Evolutionary conservation across 208 protist species (phyloP), one percentile per base, ranked within the genome.

Genomic region (Angomonas ambiguus): DNA sequence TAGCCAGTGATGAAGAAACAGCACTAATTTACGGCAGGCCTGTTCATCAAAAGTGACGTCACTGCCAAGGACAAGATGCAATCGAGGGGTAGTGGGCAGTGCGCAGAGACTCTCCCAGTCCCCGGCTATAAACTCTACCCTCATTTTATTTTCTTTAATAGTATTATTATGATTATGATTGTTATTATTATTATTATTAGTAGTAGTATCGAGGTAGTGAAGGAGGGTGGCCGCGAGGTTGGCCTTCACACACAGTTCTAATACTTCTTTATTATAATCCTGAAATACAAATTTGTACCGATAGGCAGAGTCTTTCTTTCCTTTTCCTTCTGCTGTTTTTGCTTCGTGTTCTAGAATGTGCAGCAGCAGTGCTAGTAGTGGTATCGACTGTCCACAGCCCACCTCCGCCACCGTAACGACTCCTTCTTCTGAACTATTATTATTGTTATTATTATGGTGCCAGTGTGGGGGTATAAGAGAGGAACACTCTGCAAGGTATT

Each of bases 261-360:
- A 70, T n/a, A 96, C 91, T 62, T 94, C 83, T 18, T 69, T 74
- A 66, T 96, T 96, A 77, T 93, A 96, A 67, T 96, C 91, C 62
- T 94, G 87, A 45, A 93, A 82, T 18, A 82, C 65, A 16, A 24
- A 27, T 25, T 25, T 11, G n/a, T 25, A 27, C 10, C n/a, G n/a
- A n/a, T n/a, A n/a, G n/a, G n/a, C n/a, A n/a, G n/a, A n/a, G n/a
- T n/a, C n/a, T n/a, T n/a, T n/a, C n/a, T n/a, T n/a, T n/a, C n/a
- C n/a, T n/a, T n/a, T n/a, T n/a, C n/a, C n/a, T n/a, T n/a, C n/a
- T n/a, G n/a, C n/a, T n/a, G n/a, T 45, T 45, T n/a, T 45, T 45
- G 16, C 16, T 45, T 45, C 16, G 16, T 45, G 8, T 8, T 45
- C 8, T 5, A 96, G 64, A 10, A 62, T 55, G 28, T 90, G 69